These are phyloP conservation scores for Hordeum marinum DNA, from an alignment of 176 grass and related monocot genomes.

Conservation along the genomic window DNA sequence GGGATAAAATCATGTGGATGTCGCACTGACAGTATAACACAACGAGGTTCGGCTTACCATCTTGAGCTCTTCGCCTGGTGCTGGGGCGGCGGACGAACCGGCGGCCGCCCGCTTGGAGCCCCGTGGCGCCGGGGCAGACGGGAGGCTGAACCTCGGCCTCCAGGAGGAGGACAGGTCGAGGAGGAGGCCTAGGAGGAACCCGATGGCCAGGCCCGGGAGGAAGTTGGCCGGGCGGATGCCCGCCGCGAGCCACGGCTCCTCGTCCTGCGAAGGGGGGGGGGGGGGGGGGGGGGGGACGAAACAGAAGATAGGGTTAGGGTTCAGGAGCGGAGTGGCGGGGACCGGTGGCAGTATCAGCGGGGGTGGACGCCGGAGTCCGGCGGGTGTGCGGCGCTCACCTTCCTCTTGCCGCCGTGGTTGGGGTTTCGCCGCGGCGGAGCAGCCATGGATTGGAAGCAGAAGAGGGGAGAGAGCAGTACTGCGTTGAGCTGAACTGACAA, in stretches of 20 bases:
- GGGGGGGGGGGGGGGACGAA: too few relatives aligned
- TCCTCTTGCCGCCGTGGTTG: conserved; percentile 9
- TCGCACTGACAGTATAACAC: too few relatives aligned
- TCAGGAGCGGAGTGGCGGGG: neutral
- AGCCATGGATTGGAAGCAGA: conserved; percentile 29
- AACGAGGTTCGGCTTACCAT: conserved; percentile 36
- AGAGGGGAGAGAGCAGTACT: neutral
- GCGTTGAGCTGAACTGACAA: too few relatives aligned
- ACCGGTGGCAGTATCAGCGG: neutral
- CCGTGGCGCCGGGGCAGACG: conserved; percentile 20
- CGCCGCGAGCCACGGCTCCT: conserved; percentile 84
- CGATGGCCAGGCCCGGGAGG: conserved; percentile 71
- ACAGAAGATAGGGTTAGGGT: neutral
- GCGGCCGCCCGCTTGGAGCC: conserved; percentile 35
- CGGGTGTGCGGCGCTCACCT: conserved; percentile 7
- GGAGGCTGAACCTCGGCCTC: conserved; percentile 17
- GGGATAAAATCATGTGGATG: too few relatives aligned
- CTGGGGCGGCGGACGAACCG: neutral
- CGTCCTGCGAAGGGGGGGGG: conserved; percentile 20
- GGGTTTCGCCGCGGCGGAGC: conserved; percentile 40
- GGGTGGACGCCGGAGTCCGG: neutral
- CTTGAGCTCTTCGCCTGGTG: conserved; percentile 68
- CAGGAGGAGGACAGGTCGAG: conserved; percentile 55
- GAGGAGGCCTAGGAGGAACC: conserved; percentile 71
- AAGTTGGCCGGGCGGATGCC: conserved; percentile 60